Conservation (phyloP, 2,329 filamentous ascomycete species). For the Phyllosticta citriasiana region DNA sequence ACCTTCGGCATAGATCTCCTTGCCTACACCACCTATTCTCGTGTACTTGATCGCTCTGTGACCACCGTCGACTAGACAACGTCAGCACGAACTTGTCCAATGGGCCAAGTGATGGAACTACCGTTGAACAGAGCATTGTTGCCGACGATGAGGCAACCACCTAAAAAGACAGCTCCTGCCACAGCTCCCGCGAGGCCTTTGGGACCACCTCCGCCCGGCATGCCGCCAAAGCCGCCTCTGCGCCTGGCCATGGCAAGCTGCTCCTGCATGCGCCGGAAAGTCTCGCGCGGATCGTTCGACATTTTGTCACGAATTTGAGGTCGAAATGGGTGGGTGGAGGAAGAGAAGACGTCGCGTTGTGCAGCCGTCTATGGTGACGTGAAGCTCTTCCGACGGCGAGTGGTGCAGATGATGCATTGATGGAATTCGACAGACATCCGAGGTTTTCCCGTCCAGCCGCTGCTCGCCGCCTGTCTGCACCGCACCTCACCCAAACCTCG, state of each 20-base stretch:
- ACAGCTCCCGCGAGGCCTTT: conserved; percentile 45
- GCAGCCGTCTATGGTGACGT: not conserved
- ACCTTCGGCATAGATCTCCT: conserved; percentile 96
- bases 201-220: conserved; percentile 39
- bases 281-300: conserved; percentile 48
- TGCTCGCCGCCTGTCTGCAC: not conserved
- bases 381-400: not conserved
- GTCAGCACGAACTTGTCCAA: conserved; percentile 13
- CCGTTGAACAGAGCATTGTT: conserved; percentile 62
- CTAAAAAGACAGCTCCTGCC: conserved; percentile 44
- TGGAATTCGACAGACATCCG: not conserved
- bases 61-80: conserved; percentile 72
- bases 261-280: conserved; percentile 55
- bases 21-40: conserved; percentile 81
- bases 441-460: not conserved
- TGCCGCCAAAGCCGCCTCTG: conserved; percentile 26
- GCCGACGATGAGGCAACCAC: conserved; percentile 43
- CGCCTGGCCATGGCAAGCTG: conserved; percentile 42
- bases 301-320: not conserved
- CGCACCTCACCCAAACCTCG: not conserved
- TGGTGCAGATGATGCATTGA: not conserved
- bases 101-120: conserved; percentile 22
- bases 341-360: not conserved
- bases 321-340: not conserved
- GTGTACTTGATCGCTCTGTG: conserved; percentile 99